Evolutionary conservation across 768 basidiomycete species (phyloP).

Genomic region (Boletus rubescentipes): DNA sequence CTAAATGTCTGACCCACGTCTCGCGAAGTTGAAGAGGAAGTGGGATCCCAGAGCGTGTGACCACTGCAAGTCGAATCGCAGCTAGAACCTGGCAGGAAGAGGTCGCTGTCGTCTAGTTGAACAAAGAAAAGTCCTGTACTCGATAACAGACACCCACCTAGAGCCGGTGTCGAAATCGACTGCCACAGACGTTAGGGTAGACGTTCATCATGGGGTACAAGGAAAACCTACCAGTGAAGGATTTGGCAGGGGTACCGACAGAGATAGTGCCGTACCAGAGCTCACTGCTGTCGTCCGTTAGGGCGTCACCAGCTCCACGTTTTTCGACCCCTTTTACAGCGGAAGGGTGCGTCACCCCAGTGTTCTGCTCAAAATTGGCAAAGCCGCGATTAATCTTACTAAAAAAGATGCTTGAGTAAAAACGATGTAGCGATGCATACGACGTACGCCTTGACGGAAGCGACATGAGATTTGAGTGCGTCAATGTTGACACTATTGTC

Average conservation of each 20-base stretch:
- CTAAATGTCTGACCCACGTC: constrained; percentile 23
- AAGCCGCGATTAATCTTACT: constrained; percentile 9
- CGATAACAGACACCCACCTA: constrained; percentile 1
- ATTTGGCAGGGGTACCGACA: constrained; percentile 8
- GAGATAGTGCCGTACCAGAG: constrained; percentile 16
- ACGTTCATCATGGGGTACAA: too few species aligned
- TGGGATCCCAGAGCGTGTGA: constrained; percentile 27
- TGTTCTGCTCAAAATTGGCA: constrained; percentile 8
- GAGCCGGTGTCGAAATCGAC: constrained; percentile 32
- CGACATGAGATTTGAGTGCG: constrained; percentile 9
- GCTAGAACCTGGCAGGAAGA: constrained; percentile 4
- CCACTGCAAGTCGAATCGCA: constrained; percentile 25
- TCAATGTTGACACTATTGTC: constrained; percentile 4
- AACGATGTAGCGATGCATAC: neutral
- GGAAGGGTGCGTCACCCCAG: constrained; percentile 2
- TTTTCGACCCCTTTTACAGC: neutral
- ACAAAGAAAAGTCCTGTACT: neutral
- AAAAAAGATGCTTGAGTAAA: neutral
- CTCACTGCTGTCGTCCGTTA: neutral
- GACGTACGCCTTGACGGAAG: constrained; percentile 9
- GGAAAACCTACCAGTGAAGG: constrained; percentile 8
- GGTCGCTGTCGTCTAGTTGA: constrained; percentile 10
- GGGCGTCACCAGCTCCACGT: neutral
- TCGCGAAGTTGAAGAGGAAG: constrained; percentile 25
- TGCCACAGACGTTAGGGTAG: neutral